Percentiles rank a stretch among this genome's conserved stretches.
These are phyloP conservation scores for Candida michaelii DNA, from an alignment of 805 yeast species.

Conservation along the genomic window DNA sequence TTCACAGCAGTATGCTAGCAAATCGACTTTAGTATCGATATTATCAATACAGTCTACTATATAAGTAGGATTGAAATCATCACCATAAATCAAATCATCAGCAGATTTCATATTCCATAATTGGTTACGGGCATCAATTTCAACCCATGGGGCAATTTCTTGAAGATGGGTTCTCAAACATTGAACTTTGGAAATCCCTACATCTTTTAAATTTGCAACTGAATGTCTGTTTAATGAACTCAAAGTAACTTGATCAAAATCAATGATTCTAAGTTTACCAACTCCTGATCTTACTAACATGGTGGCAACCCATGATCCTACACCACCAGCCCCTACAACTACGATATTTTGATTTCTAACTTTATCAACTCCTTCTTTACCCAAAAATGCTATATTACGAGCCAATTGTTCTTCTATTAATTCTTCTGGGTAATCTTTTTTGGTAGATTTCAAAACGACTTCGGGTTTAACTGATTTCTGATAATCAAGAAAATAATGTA, in stretches of 20 bases:
- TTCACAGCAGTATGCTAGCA: slow-evolving; percentile 69
- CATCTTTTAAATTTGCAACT: slow-evolving; percentile 87
- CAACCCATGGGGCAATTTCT: slow-evolving; percentile 91
- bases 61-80: slow-evolving; percentile 61
- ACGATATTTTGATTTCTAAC: slow-evolving; percentile 72
- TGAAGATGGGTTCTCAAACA: slow-evolving; percentile 68
- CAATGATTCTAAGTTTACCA: slow-evolving; percentile 73
- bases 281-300: slow-evolving; percentile 93
- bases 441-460: neutral
- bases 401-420: slow-evolving; percentile 90
- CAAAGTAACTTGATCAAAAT: slow-evolving; percentile 93
- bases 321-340: slow-evolving; percentile 96
- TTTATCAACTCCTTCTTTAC: slow-evolving; percentile 77
- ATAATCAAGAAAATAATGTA: slow-evolving; percentile 24
- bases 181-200: slow-evolving; percentile 87
- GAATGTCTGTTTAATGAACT: slow-evolving; percentile 93
- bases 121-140: slow-evolving; percentile 73
- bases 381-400: slow-evolving; percentile 87
- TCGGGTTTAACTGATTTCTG: neutral
- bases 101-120: slow-evolving; percentile 73
- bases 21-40: slow-evolving; percentile 93
- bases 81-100: slow-evolving; percentile 53
- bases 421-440: slow-evolving; percentile 48
- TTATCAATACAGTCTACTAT: slow-evolving; percentile 96
- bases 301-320: slow-evolving; percentile 94